Evolutionary conservation across 192 early-diverging fungal genomes (phyloP), one percentile per base, ranked within the genome.

Genomic region (Backusella macrospora): DNA sequence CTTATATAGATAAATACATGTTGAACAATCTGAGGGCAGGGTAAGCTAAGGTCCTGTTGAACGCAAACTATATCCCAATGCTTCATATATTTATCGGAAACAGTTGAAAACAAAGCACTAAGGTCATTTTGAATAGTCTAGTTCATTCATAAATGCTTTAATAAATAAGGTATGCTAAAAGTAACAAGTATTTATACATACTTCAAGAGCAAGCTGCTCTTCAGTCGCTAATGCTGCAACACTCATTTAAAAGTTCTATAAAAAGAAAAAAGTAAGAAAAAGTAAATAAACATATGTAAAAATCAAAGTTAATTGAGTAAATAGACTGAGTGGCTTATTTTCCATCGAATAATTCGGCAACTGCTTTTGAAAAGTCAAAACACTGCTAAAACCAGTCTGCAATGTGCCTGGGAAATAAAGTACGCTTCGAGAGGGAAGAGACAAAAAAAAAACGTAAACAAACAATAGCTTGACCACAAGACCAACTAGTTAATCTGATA

Each of bases 91-190:
- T 9, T 18, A 3, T 18, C 9, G 9, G 49, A 52, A 18, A 52
- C 49, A 18, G n/a, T 52, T n/a, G 49, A 16, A 52, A 52, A 52
- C 18, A 52, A 21, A 52, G 49, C 18, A 52, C 49, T 52, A 52
- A 52, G 49, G 49, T 18, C n/a, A 18, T 52, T 52, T n/a, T 52
- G 49, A 23, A 52, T 52, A 52, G 49, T 8, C 49, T 52, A 52
- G n/a, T 52, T 52, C 8, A 18, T 52, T 8, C 18, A 8, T 18
- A 18, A 52, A 8, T 23, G 18, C n/a, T 18, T 10, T 23, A 18
- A 52, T 52, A 52, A 52, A 52, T 6, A 34, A 34, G 7, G n/a
- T 23, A 52, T 8, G 0, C 9, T 18, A n/a, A 23, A 52, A 2
- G 8, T 43, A 43, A 0, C n/a, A 52, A 18, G 10, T 18, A 52